Conservation (phyloP, 805 yeast genomes). For the Ogataea populi-albae region DNA sequence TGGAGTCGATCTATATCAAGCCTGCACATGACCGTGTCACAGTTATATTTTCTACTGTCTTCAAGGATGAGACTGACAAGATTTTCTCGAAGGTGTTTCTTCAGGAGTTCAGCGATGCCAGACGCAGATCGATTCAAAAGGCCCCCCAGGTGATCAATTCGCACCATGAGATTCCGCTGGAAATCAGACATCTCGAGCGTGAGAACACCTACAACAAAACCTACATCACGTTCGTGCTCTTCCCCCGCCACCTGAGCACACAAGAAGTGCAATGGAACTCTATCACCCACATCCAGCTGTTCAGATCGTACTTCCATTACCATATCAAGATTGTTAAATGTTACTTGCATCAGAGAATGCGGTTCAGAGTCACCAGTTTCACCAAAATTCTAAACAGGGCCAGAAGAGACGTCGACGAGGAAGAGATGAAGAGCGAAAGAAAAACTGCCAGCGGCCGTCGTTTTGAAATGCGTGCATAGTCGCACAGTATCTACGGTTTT, state of each 20-base stretch:
- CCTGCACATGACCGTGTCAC: constrained; percentile 97
- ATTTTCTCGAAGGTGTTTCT: constrained; percentile 84
- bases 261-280: constrained; percentile 74
- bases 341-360: constrained; percentile 97
- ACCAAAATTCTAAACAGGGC: constrained; percentile 95
- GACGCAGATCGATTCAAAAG: constrained; percentile 92
- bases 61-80: constrained; percentile 96
- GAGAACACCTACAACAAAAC: constrained; percentile 37
- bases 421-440: constrained; percentile 47
- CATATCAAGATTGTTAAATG: constrained; percentile 99
- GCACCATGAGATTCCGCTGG: constrained; percentile 90
- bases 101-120: constrained; percentile 94
- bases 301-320: constrained; percentile 96
- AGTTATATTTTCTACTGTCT: constrained; percentile 89
- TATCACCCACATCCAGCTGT: constrained; percentile 85
- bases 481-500: too few relatives aligned
- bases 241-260: constrained; percentile 71
- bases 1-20: constrained; percentile 84
- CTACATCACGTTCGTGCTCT: constrained; percentile 67
- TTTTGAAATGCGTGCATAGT: constrained; percentile 41
- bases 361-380: constrained; percentile 90
- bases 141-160: constrained; percentile 97
- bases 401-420: constrained; percentile 85
- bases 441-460: constrained; percentile 75
- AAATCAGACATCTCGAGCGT: constrained; percentile 49